A percentile compares a stretch with the other conserved stretches of the same genome.
These are phyloP conservation scores for Nitzschia sp. DNA, from an alignment of 108 stramenopile species.

Conservation along the genomic window DNA sequence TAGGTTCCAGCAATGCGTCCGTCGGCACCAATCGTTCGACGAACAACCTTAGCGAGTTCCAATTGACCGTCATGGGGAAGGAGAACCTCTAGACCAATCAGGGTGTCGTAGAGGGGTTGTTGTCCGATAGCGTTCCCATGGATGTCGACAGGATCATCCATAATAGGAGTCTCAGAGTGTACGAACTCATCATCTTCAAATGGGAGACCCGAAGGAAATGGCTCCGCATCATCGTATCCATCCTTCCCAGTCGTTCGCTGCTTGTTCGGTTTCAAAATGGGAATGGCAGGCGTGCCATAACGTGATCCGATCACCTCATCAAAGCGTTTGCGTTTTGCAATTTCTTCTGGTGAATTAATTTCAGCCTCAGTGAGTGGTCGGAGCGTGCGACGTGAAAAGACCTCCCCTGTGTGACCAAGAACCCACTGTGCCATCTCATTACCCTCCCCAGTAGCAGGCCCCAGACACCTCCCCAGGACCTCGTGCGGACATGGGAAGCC, in stretches of 20 bases:
- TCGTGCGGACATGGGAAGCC: neutral
- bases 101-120: too few relatives aligned
- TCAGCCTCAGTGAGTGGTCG: conserved; percentile 19
- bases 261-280: too few relatives aligned
- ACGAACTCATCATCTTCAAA: neutral
- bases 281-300: conserved; percentile 21
- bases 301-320: conserved; percentile 8
- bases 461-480: too few relatives aligned
- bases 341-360: neutral
- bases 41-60: too few relatives aligned
- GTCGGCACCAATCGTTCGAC: too few relatives aligned
- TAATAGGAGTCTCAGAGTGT: conserved; percentile 27
- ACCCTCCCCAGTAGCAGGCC: conserved; percentile 35
- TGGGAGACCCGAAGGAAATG: neutral
- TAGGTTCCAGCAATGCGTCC: too few relatives aligned
- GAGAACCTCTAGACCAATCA: too few relatives aligned
- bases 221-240: too few relatives aligned
- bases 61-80: too few relatives aligned
- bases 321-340: neutral
- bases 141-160: too few relatives aligned
- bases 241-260: too few relatives aligned
- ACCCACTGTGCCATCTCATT: conserved; percentile 50
- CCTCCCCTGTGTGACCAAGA: conserved; percentile 26
- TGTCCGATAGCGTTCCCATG: too few relatives aligned
- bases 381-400: conserved; percentile 29